Evolutionary conservation across 305 asterid species (phyloP).

Genomic region (Caryopteris hybrid): DNA sequence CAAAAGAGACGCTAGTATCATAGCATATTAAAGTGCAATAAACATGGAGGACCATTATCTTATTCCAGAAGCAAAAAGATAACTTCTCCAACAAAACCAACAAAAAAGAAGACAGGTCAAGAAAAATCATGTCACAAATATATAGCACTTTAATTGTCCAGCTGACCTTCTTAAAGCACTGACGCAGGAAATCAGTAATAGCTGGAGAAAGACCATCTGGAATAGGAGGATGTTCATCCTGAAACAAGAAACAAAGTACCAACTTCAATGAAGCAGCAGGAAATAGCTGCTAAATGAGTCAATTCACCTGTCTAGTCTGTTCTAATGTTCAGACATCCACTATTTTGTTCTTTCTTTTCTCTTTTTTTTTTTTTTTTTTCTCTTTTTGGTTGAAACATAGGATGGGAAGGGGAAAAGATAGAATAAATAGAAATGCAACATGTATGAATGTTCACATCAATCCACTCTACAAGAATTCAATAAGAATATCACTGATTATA

Average conservation of each 20-base stretch:
- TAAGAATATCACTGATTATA: constrained; percentile 8
- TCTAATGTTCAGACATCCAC: constrained; percentile 1
- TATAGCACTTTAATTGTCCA: constrained; percentile 14
- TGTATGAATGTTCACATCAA: constrained; percentile 8
- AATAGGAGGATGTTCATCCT: constrained; percentile 99
- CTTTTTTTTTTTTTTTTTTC: not conserved
- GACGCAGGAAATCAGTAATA: constrained; percentile 90
- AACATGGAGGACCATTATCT: not conserved
- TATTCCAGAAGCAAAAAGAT: constrained; percentile 1
- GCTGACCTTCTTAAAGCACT: constrained; percentile 96
- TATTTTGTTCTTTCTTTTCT: not conserved
- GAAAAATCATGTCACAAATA: constrained; percentile 5
- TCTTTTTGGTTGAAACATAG: not conserved
- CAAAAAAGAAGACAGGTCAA: not conserved
- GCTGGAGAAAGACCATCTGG: constrained; percentile 93
- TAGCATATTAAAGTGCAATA: not conserved
- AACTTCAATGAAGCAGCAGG: constrained; percentile 23
- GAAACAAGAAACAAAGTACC: constrained; percentile 29
- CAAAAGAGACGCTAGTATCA: not conserved
- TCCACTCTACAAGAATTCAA: constrained; percentile 4
- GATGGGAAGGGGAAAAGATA: not conserved
- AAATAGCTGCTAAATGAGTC: constrained; percentile 4
- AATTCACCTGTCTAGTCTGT: constrained; percentile 3
- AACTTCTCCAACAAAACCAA: constrained; percentile 11
- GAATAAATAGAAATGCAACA: constrained; percentile 10